These are phyloP conservation scores for Clavispora phyllophila DNA, from an alignment of 805 yeast species.

Conservation along the genomic window DNA sequence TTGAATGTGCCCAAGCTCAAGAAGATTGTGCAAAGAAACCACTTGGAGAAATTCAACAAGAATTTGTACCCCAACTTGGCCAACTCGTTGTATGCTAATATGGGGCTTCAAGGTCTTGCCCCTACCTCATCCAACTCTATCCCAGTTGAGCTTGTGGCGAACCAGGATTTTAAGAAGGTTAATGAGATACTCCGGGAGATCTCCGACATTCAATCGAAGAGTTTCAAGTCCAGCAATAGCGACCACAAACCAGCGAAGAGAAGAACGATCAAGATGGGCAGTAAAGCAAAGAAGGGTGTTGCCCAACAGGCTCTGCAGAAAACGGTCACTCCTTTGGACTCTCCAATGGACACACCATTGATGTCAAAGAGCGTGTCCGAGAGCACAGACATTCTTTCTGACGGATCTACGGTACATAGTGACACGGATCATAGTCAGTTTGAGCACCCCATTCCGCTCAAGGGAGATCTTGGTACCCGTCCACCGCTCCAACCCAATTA, in stretches of 20 bases:
- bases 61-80: constrained; percentile 33
- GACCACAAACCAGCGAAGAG: constrained; percentile 36
- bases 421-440: constrained; percentile 1
- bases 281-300: constrained; percentile 1
- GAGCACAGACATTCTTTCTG: constrained; percentile 6
- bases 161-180: constrained; percentile 25
- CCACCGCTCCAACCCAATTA: constrained; percentile 6
- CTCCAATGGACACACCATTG: neutral
- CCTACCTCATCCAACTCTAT: constrained; percentile 27
- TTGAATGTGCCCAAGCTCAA: constrained; percentile 56
- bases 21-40: constrained; percentile 54
- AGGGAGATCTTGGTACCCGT: constrained; percentile 1
- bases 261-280: constrained; percentile 32
- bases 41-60: constrained; percentile 39
- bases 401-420: constrained; percentile 5
- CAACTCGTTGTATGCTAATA: constrained; percentile 31
- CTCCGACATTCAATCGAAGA: constrained; percentile 42
- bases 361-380: neutral
- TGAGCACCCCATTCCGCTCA: constrained; percentile 14
- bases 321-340: neutral
- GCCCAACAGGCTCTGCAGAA: too few species aligned
- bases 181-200: constrained; percentile 36
- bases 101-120: constrained; percentile 27
- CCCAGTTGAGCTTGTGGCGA: constrained; percentile 33
- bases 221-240: constrained; percentile 25